Evolutionary conservation across 257 asterid species (phyloP), one percentile per base, ranked within the genome.

Genomic region (Solanum appendiculatum): DNA sequence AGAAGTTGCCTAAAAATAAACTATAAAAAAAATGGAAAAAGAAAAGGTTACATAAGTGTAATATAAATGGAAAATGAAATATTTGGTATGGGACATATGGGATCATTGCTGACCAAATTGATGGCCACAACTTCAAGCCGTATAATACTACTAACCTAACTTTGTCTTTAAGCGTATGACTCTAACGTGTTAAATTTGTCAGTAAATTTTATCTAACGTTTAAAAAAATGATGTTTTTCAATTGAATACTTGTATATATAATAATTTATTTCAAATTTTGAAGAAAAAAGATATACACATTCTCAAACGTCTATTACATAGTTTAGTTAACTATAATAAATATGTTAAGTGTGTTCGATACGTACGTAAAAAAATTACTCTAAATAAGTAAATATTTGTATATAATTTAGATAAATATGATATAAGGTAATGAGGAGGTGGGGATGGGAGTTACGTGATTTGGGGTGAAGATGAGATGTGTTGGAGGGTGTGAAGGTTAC

Each of bases 301-400:
- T 58, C 3, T 60, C 68, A 4, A 21, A n/a, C 5, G 6, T 0
- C 0, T 63, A 10, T 63, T 25, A 5, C 0, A 0, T 25, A 12
- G 15, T 7, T 64, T 64, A 64, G 21, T 27, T 64, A 27, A 25
- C 4, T 27, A 0, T 64, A 0, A 2, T 64, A 12, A 63, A 64
- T 16, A 54, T 54, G 63, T 54, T 0, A 8, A 20, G 63, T 54
- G 9, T 54, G 12, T 54, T 54, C 10, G 0, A 20, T 54, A 20
- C 10, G 11, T 18, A 51, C 1, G 4, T 2, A 51, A 6, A 51
- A 51, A 2, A 51, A 51, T 51, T 51, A 16, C 1, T 18, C 3
- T 18, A 51, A 51, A n/a, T n/a, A n/a, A n/a, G n/a, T n/a, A n/a
- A n/a, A 51, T 6, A 51, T 18, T 51, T 18, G 0, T 0, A 51